Base-by-base conservation (phyloP, 2,329 filamentous ascomycete genomes). In the Cercospora berteroae region DNA sequence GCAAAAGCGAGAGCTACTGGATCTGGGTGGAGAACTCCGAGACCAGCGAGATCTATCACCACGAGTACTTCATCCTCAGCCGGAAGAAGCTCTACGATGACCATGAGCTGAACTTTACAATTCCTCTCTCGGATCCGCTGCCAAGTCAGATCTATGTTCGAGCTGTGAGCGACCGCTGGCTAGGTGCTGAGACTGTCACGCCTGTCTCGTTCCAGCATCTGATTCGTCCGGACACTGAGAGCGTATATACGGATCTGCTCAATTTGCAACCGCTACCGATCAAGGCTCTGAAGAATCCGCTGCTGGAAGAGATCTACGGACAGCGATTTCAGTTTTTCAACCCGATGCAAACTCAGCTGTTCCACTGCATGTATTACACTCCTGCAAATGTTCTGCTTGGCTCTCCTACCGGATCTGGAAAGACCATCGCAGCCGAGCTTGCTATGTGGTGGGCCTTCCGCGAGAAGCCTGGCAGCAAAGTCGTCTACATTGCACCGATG, bases 381-480 rank as follows among this genome's bases (percentile, higher is more conserved):
- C 81, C 91, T 7, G 90, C 92, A 56, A 99, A 99, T 76, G 94
- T 99, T 4, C 86, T 99, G 3, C 86, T 99, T 8, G 95, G 96
- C 7, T 98, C 95, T 2, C 96, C 95, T 0, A 99, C 96, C 0
- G 95, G 95, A 66, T 97, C 93, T 84, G 95, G 95, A 67, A 99
- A 99, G 83, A 99, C 96, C 0, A 91, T 99, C 48, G 95, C 96
- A 18, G 93, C 92, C 59, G 95, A 99, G 77, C 82, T 99, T 69
- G 94, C 96, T 27, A 98, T 99, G 94, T 99, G 96, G 96, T 97
- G 94, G 93, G 94, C 95, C 2, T 98, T 99, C 81, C 89, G 94
- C 13, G 94, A 97, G 77, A 90, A 90, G 60, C 95, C 95, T 1
- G 93, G 94, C 3, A 97, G 93, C 3, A 99, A 99, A 81, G 94